phyloP scores from a whole-genome alignment of 768 basidiomycete species.

The Roridomyces roridus region DNA sequence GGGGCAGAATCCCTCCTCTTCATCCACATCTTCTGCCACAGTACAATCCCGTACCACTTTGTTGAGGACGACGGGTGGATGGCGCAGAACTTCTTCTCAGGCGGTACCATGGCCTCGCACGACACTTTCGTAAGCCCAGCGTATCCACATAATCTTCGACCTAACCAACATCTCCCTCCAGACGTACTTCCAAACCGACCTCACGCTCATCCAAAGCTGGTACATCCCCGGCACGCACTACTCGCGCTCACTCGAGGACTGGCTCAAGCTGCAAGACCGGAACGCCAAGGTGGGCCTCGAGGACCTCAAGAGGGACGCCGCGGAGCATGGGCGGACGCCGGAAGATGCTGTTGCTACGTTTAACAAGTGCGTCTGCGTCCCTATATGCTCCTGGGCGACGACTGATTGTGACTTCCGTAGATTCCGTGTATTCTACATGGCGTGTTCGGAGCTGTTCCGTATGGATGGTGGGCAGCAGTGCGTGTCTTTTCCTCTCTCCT shows the following conservation, averaged over 20 bases:
- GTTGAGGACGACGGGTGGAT: constrained; percentile 77
- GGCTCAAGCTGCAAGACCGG: constrained; percentile 64
- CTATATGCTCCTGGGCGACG: neutral
- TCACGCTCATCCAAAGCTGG: constrained; percentile 64
- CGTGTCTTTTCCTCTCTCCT: constrained; percentile 42
- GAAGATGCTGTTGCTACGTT: constrained; percentile 67
- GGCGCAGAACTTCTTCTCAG: constrained; percentile 77
- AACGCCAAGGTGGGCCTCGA: constrained; percentile 54
- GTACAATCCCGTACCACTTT: constrained; percentile 69
- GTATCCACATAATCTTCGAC: neutral
- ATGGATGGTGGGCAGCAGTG: constrained; percentile 67
- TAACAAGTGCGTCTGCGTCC: constrained; percentile 45
- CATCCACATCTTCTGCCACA: constrained; percentile 76
- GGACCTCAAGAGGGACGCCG: constrained; percentile 55
- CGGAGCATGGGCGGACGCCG: constrained; percentile 47
- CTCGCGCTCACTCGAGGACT: constrained; percentile 66
- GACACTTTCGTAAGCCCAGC: constrained; percentile 54
- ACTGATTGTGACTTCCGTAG: constrained; percentile 32
- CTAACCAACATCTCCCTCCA: constrained; percentile 24
- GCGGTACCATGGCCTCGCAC: constrained; percentile 77
- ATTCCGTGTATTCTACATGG: constrained; percentile 76
- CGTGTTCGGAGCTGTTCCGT: constrained; percentile 72
- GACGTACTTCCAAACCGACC: constrained; percentile 70
- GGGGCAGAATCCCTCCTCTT: constrained; percentile 59
- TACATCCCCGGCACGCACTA: constrained; percentile 71